Evolutionary conservation across 306 rosid species (phyloP), one percentile per base, ranked within the genome.

Genomic region (Luffa aegyptiaca): DNA sequence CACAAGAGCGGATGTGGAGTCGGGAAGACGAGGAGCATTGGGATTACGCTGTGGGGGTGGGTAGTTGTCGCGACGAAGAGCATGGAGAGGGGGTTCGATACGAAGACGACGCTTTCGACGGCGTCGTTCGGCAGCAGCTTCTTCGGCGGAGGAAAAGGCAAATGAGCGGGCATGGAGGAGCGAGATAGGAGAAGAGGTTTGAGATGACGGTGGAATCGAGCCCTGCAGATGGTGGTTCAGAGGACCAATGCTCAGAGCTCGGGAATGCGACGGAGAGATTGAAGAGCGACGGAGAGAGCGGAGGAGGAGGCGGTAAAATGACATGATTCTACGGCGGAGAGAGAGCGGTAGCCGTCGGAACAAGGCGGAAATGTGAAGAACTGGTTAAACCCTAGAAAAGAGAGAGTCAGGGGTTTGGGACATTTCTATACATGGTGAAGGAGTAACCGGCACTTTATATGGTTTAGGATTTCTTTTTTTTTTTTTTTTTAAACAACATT

Each of bases 121-220:
- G 16, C 98, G 97, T 4, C 98, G 91, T 81, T 90, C 98, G 0
- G 98, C 98, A 0, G 98, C 96, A 0, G 98, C 98, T 80, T 94
- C 98, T 80, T 94, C 98, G 51, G 97, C 97, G 17, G 96, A 92
- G 81, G 98, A 91, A 80, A 90, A 93, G 8, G 97, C 91, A 42
- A 91, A 91, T 82, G 86, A 78, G 21, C 97, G 97, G 46, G 35
- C 76, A n/a, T 84, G 26, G 76, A 58, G 62, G 31, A 20, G 68
- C 21, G 84, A n/a, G 57, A 21, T 10, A 3, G 59, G 82, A 51
- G 35, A 61, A 14, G 68, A 31, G 53, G 18, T 42, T 33, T 48
- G 80, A 56, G 37, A 36, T 42, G 76, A 76, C 33, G 61, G 80
- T 48, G 81, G 53, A 79, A 75, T 65, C 20, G 77, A 58, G 21